Evolutionary conservation across 2,329 filamentous ascomycete genomes (phyloP), one percentile per base, ranked within the genome.

Genomic region (Myrmaecium sp.): DNA sequence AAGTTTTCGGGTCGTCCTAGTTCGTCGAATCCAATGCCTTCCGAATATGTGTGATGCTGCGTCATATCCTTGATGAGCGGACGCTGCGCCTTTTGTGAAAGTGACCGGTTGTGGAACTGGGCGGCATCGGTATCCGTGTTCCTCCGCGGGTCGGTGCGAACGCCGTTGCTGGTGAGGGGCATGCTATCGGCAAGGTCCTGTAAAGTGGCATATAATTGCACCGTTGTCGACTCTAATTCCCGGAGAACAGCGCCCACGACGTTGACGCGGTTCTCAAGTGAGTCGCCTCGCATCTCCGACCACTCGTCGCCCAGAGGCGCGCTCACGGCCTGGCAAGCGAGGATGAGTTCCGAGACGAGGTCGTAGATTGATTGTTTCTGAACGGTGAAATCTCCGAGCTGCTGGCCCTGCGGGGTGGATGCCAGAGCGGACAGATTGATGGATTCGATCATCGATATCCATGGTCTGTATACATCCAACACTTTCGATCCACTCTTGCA

Each of bases 321-420:
- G 5, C 83, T 80, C n/a, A 95, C 77, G 14, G 79, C 73, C 52
- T 98, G 89, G 43, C 84, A 94, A 31, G 76, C 73, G 26, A 93
- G 57, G 4, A 95, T 57, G 15, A 98, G 66, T 47, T 95, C 89
- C 6, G 83, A 84, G 29, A 93, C 77, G 32, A 83, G 78, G 51
- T 95, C 89, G 51, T 95, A 95, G 11, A 92, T 62, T 39, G 77
- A 79, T 50, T 98, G 89, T 54, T 95, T 95, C 49, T 92, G 81
- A 17, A 74, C 68, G 42, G 74, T 75, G 48, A 94, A 94, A 39
- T 95, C 89, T 25, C 73, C 66, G 17, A 95, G 57, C 40, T 91
- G 80, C 1, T 83, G 82, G 22, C 78, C 86, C 46, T 86, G 79
- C 37, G 84, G 75, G 31, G 67, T 74, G 31, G 76, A 75, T 21